Evolutionary conservation across 805 yeast genomes (phyloP).

Genomic region (Tetrapisispora phaffii): DNA sequence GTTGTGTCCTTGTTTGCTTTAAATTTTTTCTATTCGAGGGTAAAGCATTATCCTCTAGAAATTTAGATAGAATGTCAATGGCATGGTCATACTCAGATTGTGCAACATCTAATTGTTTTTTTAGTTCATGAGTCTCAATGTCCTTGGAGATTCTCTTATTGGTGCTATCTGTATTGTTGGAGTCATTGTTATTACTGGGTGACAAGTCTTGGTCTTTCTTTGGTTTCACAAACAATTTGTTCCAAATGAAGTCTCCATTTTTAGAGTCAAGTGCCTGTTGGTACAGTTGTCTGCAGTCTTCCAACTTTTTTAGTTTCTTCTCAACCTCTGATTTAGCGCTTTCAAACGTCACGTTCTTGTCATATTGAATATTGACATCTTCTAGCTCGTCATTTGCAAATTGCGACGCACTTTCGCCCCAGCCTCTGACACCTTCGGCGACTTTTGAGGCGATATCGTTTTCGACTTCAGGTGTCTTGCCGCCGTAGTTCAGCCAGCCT

Average conservation of each 20-base stretch:
- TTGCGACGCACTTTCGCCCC: conserved; percentile 38
- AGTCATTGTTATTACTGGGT: background rate
- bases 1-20: background rate
- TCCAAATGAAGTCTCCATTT: conserved; percentile 3
- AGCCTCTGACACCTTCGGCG: conserved; percentile 33
- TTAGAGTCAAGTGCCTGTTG: background rate
- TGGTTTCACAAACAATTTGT: background rate
- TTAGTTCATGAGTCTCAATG: background rate
- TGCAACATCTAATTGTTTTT: background rate
- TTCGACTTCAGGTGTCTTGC: conserved; percentile 21
- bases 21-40: background rate
- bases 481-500: conserved; percentile 27
- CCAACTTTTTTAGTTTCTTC: background rate
- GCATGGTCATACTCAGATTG: conserved; percentile 2
- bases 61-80: conserved; percentile 3
- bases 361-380: conserved; percentile 19
- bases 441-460: conserved; percentile 29
- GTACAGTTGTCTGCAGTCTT: background rate
- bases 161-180: background rate
- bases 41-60: conserved; percentile 1
- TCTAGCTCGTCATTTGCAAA: conserved; percentile 36
- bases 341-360: conserved; percentile 1
- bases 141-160: conserved; percentile 4
- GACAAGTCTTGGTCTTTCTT: background rate
- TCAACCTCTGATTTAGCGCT: conserved; percentile 2